These are phyloP conservation scores for Ceratocystis eucalypticola DNA, from an alignment of 2,329 filamentous ascomycete genomes.

Conservation along the genomic window DNA sequence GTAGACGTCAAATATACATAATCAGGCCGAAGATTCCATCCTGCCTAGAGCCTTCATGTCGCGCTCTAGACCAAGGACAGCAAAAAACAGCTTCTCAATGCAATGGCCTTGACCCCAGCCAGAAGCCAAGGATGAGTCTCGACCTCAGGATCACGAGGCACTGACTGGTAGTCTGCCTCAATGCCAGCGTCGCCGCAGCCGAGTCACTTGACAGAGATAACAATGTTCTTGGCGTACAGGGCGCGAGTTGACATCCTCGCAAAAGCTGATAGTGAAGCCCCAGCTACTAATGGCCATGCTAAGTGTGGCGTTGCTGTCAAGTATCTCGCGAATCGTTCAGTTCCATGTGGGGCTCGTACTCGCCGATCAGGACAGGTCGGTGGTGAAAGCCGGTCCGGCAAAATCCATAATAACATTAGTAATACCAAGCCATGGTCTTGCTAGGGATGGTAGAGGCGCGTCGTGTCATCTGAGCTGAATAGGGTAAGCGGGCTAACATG, in stretches of 20 bases:
- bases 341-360: conserved; percentile 41
- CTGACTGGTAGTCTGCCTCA: conserved; percentile 53
- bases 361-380: conserved; percentile 20
- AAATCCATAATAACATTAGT: conserved; percentile 48
- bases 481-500: no score
- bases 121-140: conserved; percentile 49
- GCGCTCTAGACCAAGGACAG: conserved; percentile 47
- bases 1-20: no score
- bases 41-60: conserved; percentile 37
- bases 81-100: conserved; percentile 45
- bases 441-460: not conserved
- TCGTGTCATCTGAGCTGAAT: not conserved
- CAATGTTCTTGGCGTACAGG: conserved; percentile 50
- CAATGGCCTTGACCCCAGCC: conserved; percentile 41
- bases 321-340: conserved; percentile 29
- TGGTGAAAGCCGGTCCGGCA: conserved; percentile 40
- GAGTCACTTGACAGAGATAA: conserved; percentile 44
- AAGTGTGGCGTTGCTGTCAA: conserved; percentile 43
- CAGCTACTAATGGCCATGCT: conserved; percentile 63
- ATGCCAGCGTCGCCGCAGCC: conserved; percentile 52
- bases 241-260: conserved; percentile 38
- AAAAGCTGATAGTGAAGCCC: conserved; percentile 54
- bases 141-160: conserved; percentile 54
- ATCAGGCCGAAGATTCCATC: no score
- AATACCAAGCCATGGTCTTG: conserved; percentile 24